phyloP scores from a whole-genome alignment of 2,329 filamentous ascomycete species.

The Cladosporium austrohemisphaericum region DNA sequence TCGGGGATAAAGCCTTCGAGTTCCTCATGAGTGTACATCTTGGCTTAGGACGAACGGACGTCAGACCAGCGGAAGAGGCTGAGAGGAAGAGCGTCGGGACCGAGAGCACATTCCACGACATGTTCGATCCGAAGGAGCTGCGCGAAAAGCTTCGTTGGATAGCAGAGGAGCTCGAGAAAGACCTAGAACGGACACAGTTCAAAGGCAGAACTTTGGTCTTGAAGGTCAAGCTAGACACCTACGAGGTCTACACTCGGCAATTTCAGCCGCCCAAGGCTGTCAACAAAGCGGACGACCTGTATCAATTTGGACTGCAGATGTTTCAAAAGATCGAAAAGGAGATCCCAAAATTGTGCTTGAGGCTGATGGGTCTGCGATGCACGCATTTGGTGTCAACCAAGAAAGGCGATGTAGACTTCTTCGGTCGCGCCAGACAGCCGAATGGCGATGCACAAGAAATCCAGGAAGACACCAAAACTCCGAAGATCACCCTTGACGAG shows the following conservation, averaged over 20 bases:
- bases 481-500: constrained; percentile 39
- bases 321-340: constrained; percentile 80
- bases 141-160: constrained; percentile 74
- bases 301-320: constrained; percentile 76
- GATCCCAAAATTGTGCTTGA: constrained; percentile 70
- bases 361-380: constrained; percentile 84
- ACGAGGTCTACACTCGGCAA: constrained; percentile 85
- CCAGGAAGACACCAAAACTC: constrained; percentile 29
- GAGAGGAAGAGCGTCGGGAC: constrained; percentile 93
- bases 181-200: constrained; percentile 72
- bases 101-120: constrained; percentile 84
- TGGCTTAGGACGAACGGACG: constrained; percentile 77
- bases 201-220: constrained; percentile 88
- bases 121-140: constrained; percentile 64
- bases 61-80: constrained; percentile 83
- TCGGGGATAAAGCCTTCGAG: constrained; percentile 85
- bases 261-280: constrained; percentile 70
- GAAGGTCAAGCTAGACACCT: constrained; percentile 92
- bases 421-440: constrained; percentile 50
- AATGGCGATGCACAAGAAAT: constrained; percentile 19
- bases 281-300: constrained; percentile 73
- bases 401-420: constrained; percentile 75
- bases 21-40: constrained; percentile 83
- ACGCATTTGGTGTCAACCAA: constrained; percentile 84
- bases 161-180: constrained; percentile 81